phyloP scores from a whole-genome alignment of 1,284 basidiomycete species.

The Spongiforma sp. region DNA sequence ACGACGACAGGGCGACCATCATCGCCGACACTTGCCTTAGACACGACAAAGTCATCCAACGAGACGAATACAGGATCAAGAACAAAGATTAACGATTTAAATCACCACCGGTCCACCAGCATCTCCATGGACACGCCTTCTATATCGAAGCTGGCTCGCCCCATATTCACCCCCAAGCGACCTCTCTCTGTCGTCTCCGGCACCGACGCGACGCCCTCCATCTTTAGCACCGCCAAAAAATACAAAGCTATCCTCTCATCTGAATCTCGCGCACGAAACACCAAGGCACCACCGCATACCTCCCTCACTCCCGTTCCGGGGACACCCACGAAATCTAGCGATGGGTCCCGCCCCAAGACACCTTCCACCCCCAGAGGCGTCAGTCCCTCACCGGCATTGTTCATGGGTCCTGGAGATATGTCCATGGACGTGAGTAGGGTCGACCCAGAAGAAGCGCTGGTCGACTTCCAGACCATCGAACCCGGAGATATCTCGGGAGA shows the following conservation, averaged over 20 bases:
- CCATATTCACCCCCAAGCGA: conserved; percentile 59
- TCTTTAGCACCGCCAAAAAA: conserved; percentile 63
- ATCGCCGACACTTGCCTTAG: background rate
- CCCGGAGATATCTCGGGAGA: conserved; percentile 68
- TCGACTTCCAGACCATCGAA: conserved; percentile 76
- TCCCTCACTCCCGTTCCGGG: conserved; percentile 53
- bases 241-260: conserved; percentile 68
- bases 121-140: conserved; percentile 26
- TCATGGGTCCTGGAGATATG: conserved; percentile 58
- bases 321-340: conserved; percentile 51
- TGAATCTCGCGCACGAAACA: conserved; percentile 56
- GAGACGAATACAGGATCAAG: background rate
- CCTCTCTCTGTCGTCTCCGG: conserved; percentile 44
- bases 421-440: conserved; percentile 73
- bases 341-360: conserved; percentile 56
- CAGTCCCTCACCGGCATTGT: conserved; percentile 52
- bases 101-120: conserved; percentile 4
- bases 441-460: conserved; percentile 75
- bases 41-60: background rate
- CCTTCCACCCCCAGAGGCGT: conserved; percentile 53
- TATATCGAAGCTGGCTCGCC: conserved; percentile 37
- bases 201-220: conserved; percentile 41
- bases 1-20: background rate
- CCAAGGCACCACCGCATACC: conserved; percentile 41
- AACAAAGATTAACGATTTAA: conserved; percentile 2